Evolutionary conservation across 73 alveolate species (phyloP), one percentile per base, ranked within the genome.

Genomic region (Tetrahymena malaccensis): DNA sequence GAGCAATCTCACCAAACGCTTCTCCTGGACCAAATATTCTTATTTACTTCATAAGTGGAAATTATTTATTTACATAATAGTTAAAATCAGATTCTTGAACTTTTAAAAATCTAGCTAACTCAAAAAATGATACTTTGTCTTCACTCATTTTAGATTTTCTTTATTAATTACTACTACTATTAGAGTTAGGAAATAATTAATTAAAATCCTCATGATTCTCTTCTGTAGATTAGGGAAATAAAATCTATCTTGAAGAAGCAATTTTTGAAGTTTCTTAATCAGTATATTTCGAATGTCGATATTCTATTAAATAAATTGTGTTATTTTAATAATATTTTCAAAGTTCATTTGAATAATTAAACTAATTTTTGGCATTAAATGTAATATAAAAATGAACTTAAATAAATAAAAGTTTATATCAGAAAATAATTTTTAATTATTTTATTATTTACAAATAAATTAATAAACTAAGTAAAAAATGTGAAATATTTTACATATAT

Each of bases 1-100:
- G 94, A 43, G 99, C 99, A 17, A 99, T 94, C 95, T 99, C 99
- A 11, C 99, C 99, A 93, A 99, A 99, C 17, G 98, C 96, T 85
- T 96, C 98, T 35, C 99, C 99, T 13, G 97, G 97, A 10, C 94
- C 95, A 38, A 99, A 96, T 43, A 96, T 96, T 89, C 97, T 96
- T 33, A 98, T 98, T 70, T 96, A 93, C 84, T 95, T 70, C 89
- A 70, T 70, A 1, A 70, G 37, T n/a, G 89, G 89, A 70, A 70
- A 70, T 27, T 31, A 27, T 70, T 70, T 70, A 70, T 10, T 70
- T 3, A 31, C 89, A 70, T 70, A 70, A 70, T 19, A 70, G 22
- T 70, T 70, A 70, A 70, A 70, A 70, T 70, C 89, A 7, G 89
- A 27, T 70, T 70, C 89, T 70, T 70, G 21, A 70, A 31, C 37